Conservation (phyloP, 176 grass and related monocot genomes). For the Pontederia paniculata region DNA sequence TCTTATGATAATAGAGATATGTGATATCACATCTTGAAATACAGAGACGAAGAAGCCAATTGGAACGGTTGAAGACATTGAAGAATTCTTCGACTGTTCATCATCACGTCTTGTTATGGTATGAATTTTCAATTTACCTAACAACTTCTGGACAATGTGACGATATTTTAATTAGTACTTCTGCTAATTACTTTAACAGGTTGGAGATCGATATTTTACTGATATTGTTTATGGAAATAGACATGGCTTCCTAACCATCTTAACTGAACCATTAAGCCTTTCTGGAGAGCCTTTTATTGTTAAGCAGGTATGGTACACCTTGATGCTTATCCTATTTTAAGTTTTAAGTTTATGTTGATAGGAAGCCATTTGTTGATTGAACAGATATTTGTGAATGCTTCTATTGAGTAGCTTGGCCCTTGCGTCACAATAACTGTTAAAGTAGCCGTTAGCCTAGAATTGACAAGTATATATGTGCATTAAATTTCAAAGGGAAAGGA, state of each 20-base stretch:
- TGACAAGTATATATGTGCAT: too few species aligned
- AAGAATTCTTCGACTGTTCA: constrained; percentile 84
- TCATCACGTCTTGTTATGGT: constrained; percentile 75
- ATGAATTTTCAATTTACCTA: constrained; percentile 12
- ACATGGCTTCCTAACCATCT: constrained; percentile 82
- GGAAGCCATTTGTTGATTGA: neutral
- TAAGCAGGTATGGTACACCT: constrained; percentile 34
- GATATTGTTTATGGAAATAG: constrained; percentile 85
- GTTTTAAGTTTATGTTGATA: neutral
- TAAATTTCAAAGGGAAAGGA: too few species aligned
- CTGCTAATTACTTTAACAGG: constrained; percentile 28
- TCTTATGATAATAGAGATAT: neutral
- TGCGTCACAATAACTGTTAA: too few species aligned
- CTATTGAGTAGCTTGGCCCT: too few species aligned
- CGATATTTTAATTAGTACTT: constrained; percentile 12
- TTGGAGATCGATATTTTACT: constrained; percentile 89
- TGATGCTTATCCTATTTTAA: neutral
- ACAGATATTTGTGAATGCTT: too few species aligned
- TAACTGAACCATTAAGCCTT: constrained; percentile 66
- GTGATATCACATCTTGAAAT: too few species aligned
- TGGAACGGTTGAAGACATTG: constrained; percentile 81
- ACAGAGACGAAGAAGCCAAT: constrained; percentile 76
- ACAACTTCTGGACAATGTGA: neutral
- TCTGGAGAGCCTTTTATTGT: constrained; percentile 66
- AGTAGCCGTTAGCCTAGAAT: too few species aligned